Evolutionary conservation across 768 basidiomycete genomes (phyloP), one percentile per base, ranked within the genome.

Genomic region (Boletus reticuloceps): DNA sequence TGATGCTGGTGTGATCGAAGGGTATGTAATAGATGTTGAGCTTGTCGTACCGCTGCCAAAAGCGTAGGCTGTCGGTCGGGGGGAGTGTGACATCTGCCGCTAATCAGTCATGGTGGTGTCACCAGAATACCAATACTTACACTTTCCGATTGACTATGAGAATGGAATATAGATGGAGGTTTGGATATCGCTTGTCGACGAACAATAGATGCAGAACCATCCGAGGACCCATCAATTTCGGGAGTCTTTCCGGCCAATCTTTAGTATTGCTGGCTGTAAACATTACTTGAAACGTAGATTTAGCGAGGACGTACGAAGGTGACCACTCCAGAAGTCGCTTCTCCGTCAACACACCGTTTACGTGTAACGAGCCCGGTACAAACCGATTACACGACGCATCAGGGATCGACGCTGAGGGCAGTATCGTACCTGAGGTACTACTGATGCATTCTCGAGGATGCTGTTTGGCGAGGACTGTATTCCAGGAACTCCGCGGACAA

Each of bases 11-110:
- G 70, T 73, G 58, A 80, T 75, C 67, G 74, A 69, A 36, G 81
- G 81, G 74, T 84, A 82, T 76, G 77, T 75, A 32, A 88, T 86
- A 2, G 80, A 63, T 49, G 60, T 47, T 31, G 80, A 65, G n/a
- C 25, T 61, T 19, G 55, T 61, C 45, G 72, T 60, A 40, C 77
- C 74, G 55, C 75, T 81, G 25, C 71, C 58, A 47, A 77, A 59
- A 16, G 78, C 62, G 47, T 67, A 72, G 67, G 25, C 72, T 70
- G 60, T 70, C 50, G 58, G 62, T 63, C 58, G 59, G 56, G 71
- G 69, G 40, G 73, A 69, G 40, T 72, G 73, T 53, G 76, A 68
- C 62, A 67, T 68, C 71, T 79, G 58, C 43, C 43, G 19, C 44
- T 34, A n/a, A 47, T 58, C 2, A 39, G 48, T 67, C 27, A 66